Evolutionary conservation across 2,329 filamentous ascomycete species (phyloP).

Genomic region (Colletotrichum tropicicola): DNA sequence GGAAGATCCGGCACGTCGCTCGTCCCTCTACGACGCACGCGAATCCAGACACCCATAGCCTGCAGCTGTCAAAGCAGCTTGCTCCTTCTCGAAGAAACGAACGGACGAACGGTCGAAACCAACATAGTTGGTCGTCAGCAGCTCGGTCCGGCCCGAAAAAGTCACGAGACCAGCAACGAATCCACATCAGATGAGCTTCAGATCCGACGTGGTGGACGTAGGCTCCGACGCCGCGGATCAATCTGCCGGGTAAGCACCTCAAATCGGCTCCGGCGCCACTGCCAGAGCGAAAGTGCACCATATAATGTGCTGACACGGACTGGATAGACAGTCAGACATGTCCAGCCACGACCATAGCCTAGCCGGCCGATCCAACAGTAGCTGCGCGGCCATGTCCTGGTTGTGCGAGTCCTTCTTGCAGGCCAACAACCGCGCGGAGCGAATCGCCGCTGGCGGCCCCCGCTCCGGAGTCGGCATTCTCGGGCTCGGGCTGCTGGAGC

Average conservation of each 20-base stretch:
- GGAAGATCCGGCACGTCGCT: background rate
- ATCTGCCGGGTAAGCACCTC: conserved; percentile 3
- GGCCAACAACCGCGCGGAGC: conserved; percentile 37
- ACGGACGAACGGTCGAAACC: conserved; percentile 1
- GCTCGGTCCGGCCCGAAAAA: conserved; percentile 6
- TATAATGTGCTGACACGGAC: background rate
- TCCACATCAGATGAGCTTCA: conserved; percentile 21
- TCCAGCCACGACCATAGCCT: conserved; percentile 35
- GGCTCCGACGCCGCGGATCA: conserved; percentile 13
- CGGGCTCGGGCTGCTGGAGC: conserved; percentile 38
- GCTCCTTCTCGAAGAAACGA: background rate
- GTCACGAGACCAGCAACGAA: background rate
- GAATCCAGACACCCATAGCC: background rate
- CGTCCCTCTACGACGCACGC: background rate
- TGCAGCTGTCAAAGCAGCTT: background rate
- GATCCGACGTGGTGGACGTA: conserved; percentile 22
- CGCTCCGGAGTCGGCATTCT: conserved; percentile 36
- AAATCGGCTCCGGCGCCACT: background rate
- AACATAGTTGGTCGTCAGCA: background rate
- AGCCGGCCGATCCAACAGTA: background rate
- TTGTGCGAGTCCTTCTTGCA: conserved; percentile 22
- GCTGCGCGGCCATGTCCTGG: background rate
- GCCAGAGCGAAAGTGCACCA: background rate
- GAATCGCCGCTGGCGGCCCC: conserved; percentile 38
- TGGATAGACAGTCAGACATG: conserved; percentile 19